Conservation (phyloP, 1,139 yeast species). For the Yamadazyma dendronema region DNA sequence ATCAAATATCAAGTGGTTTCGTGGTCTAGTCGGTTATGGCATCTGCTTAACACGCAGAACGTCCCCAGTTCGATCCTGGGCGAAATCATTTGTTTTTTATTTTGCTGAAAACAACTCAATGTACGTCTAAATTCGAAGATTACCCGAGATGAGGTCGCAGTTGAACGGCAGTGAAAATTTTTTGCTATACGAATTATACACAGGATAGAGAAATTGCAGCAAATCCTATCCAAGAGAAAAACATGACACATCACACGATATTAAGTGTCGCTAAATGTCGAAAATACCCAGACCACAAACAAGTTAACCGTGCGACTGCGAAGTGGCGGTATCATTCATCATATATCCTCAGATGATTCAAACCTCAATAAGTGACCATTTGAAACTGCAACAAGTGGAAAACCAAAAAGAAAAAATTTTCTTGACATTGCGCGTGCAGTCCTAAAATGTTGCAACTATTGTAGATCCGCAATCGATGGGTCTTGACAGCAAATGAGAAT, state of each 20-base stretch:
- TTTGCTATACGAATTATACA: too few species aligned
- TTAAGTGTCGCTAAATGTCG: too few species aligned
- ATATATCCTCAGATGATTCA: background rate
- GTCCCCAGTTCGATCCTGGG: slow-evolving; percentile 99
- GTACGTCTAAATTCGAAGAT: too few species aligned
- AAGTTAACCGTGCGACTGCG: background rate
- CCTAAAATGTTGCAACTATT: background rate
- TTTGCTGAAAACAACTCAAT: too few species aligned
- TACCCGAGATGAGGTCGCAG: too few species aligned
- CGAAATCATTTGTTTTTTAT: slow-evolving; percentile 62
- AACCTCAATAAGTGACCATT: background rate
- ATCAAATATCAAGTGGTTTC: slow-evolving; percentile 7
- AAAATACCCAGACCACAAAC: too few species aligned
- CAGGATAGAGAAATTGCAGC: too few species aligned
- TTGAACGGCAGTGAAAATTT: too few species aligned
- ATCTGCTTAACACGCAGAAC: slow-evolving; percentile 99
- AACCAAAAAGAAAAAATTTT: background rate
- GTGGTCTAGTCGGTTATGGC: slow-evolving; percentile 99
- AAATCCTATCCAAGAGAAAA: too few species aligned
- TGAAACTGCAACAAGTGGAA: background rate
- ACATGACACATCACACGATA: too few species aligned
- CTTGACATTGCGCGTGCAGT: background rate
- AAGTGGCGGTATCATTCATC: too few species aligned
- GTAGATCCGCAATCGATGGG: background rate
- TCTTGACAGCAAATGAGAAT: background rate